Evolutionary conservation across 2,329 filamentous ascomycete genomes (phyloP).

Genomic region (Botryotinia globosa): DNA sequence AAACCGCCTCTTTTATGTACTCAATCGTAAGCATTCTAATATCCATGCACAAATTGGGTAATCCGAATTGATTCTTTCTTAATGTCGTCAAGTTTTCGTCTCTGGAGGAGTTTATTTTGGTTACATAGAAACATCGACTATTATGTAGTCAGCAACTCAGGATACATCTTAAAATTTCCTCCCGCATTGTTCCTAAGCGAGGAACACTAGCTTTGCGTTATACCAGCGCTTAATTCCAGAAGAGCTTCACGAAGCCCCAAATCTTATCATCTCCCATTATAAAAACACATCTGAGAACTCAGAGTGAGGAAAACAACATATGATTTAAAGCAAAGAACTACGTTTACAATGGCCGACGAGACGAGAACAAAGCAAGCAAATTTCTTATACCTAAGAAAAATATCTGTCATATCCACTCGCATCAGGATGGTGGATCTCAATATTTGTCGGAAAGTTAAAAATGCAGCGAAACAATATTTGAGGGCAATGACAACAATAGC

Average conservation of each 20-base stretch:
- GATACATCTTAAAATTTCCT: rapidly evolving
- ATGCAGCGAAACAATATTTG: not conserved
- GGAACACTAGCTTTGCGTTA: rapidly evolving
- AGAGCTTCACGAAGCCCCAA: not conserved
- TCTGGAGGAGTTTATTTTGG: too few species aligned
- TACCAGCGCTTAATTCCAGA: not conserved
- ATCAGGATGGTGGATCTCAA: too few species aligned
- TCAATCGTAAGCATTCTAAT: not conserved
- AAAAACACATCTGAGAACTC: not conserved
- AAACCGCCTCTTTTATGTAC: rapidly evolving
- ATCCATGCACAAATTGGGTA: not conserved
- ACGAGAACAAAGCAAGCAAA: not conserved
- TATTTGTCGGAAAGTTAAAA: too few species aligned
- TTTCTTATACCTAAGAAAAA: not conserved
- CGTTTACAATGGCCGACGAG: not conserved
- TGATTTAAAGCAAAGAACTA: not conserved
- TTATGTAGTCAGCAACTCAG: not conserved
- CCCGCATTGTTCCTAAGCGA: not conserved
- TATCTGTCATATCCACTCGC: rapidly evolving
- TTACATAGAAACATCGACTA: not conserved
- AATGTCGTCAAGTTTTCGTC: too few species aligned
- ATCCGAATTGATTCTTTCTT: too few species aligned
- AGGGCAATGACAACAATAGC: not conserved
- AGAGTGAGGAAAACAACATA: not conserved
- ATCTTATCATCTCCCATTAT: not conserved